Evolutionary conservation across 306 rosid genomes (phyloP), one percentile per base, ranked within the genome.

Genomic region (Lupinus albus): DNA sequence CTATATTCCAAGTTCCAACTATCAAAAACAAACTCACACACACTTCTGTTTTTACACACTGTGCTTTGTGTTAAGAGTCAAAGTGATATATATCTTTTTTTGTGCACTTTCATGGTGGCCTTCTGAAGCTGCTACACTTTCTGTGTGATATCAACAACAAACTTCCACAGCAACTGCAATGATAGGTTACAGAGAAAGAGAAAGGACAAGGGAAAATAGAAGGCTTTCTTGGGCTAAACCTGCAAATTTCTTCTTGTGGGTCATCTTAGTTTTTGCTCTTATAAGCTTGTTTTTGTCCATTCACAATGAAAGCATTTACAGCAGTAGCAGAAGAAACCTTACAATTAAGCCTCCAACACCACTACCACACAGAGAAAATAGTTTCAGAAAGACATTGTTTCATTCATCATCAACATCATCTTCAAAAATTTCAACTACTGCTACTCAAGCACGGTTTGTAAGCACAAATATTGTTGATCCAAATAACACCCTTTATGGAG

Each of bases 211-310:
- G 66, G 76, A 53, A 61, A 66, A 75, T 14, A 73, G 69, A 30
- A 74, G 72, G 33, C 8, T 66, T 49, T 55, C 56, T 42, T 61
- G 39, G 33, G 70, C 70, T 30, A 64, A 30, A 52, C 25, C 62
- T 39, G 67, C 80, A 35, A 64, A 83, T 53, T 67, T 91, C 75
- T 65, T 84, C 73, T 44, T 87, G 67, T 91, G 92, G 91, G 75
- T 85, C 77, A 20, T 83, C 57, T 76, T 85, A 68, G 64, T 88
- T 74, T 78, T 70, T 63, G 46, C 84, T 77, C 88, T 81, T 49
- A 15, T 74, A 39, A 75, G 70, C 11, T 79, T 73, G 39, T 68
- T 76, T 70, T 72, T 77, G 45, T 51, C 81, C 45, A 54, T 79
- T 56, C 50, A 45, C 65, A 58, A 55, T 11, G 77, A 76, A 64